These are phyloP conservation scores for Sporothrix dimorphospora DNA, from an alignment of 2,329 filamentous ascomycete genomes.

Conservation along the genomic window DNA sequence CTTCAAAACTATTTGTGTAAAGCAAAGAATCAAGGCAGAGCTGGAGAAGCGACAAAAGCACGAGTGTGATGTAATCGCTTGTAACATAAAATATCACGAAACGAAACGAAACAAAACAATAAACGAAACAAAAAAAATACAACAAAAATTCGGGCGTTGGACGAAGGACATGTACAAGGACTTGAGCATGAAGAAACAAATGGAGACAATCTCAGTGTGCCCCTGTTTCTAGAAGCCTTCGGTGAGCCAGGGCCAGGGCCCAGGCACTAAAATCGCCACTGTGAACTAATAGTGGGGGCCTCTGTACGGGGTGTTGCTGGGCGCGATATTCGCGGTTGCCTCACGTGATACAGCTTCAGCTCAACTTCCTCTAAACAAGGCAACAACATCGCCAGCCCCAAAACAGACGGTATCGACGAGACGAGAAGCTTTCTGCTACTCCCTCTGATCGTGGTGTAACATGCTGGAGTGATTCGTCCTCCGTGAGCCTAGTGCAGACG, in stretches of 20 bases:
- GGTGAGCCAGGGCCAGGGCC: neutral
- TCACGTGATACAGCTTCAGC: neutral
- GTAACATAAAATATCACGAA: no score
- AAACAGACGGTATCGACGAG: neutral
- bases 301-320: no score
- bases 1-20: no score
- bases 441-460: neutral
- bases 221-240: constrained; percentile 12
- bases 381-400: neutral
- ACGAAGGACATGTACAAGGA: neutral
- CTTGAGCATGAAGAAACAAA: neutral
- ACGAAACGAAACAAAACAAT: no score
- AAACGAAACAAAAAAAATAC: no score
- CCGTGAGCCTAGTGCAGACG: neutral
- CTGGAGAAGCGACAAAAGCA: no score
- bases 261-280: neutral
- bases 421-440: neutral
- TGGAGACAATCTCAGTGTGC: neutral
- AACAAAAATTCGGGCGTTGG: no score
- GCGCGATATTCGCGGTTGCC: neutral
- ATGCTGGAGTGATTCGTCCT: neutral
- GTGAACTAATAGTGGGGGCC: no score
- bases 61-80: no score
- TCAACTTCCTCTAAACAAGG: neutral
- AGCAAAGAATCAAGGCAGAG: no score